These are phyloP conservation scores for Backusella tarrabulga DNA, from an alignment of 192 early-diverging fungal species.

Conservation along the genomic window DNA sequence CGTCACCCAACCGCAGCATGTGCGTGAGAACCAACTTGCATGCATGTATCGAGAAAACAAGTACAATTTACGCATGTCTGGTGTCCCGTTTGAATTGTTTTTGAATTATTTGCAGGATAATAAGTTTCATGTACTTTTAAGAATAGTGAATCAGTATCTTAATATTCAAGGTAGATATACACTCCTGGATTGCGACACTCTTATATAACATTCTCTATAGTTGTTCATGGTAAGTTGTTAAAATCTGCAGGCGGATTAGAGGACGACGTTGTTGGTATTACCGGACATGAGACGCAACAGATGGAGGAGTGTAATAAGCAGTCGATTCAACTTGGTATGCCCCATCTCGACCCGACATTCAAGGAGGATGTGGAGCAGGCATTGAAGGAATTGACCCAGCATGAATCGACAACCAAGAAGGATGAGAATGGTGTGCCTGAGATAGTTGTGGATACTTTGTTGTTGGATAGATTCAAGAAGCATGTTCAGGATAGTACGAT, in stretches of 20 bases:
- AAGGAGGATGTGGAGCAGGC: conserved; percentile 80
- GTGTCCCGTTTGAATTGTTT: conserved; percentile 89
- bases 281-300: conserved; percentile 68
- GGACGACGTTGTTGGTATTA: conserved; percentile 69
- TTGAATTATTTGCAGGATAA: conserved; percentile 92
- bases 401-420: not conserved
- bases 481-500: conserved; percentile 45
- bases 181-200: too few relatives aligned
- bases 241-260: conserved; percentile 43
- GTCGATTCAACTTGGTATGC: conserved; percentile 66
- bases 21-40: conserved; percentile 78
- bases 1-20: conserved; percentile 70
- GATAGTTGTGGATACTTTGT: not conserved
- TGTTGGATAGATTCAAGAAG: not conserved
- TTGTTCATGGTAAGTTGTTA: conserved; percentile 33
- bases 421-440: not conserved
- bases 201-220: conserved; percentile 1
- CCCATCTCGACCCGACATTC: conserved; percentile 70
- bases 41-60: conserved; percentile 78
- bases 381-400: conserved; percentile 57
- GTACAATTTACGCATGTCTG: conserved; percentile 83
- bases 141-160: conserved; percentile 91
- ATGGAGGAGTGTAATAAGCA: conserved; percentile 83
- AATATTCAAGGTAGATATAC: conserved; percentile 55
- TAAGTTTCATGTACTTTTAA: conserved; percentile 81